These are phyloP conservation scores for Verticillium dahliae DNA, from an alignment of 2,329 filamentous ascomycete genomes.

Conservation along the genomic window DNA sequence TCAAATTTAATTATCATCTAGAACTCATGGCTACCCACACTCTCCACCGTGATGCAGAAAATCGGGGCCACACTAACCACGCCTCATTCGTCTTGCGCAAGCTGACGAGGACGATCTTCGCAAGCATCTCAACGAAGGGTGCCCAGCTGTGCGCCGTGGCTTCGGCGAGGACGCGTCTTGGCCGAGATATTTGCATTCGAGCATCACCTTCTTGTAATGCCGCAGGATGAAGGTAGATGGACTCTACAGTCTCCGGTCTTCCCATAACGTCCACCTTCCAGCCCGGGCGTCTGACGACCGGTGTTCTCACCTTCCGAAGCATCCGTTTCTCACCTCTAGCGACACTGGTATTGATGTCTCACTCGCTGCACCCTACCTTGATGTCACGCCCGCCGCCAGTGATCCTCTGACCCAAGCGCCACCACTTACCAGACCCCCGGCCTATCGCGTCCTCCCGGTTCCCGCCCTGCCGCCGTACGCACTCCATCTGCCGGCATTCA, in stretches of 20 bases:
- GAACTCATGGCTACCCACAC: neutral
- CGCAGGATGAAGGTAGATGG: too few species aligned
- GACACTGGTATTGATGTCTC: neutral
- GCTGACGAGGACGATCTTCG: neutral
- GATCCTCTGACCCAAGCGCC: neutral
- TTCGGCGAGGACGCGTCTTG: neutral
- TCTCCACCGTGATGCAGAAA: neutral
- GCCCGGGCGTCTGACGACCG: neutral
- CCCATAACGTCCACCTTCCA: too few species aligned
- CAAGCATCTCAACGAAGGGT: neutral
- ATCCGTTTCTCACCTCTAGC: neutral
- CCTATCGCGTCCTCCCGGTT: neutral
- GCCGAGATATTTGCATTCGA: neutral
- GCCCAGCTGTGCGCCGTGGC: neutral
- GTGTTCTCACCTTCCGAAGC: neutral
- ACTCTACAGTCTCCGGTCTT: too few species aligned
- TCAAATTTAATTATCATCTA: neutral
- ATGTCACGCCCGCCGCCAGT: neutral
- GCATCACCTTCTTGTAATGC: neutral
- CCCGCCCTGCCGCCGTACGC: neutral
- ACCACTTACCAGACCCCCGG: neutral
- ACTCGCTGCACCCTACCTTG: neutral
- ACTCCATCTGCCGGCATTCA: neutral
- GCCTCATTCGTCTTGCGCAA: neutral
- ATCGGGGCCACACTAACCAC: neutral